Base-by-base conservation (phyloP, 352 stramenopile species). In the Hyaloperonospora brassicae region DNA sequence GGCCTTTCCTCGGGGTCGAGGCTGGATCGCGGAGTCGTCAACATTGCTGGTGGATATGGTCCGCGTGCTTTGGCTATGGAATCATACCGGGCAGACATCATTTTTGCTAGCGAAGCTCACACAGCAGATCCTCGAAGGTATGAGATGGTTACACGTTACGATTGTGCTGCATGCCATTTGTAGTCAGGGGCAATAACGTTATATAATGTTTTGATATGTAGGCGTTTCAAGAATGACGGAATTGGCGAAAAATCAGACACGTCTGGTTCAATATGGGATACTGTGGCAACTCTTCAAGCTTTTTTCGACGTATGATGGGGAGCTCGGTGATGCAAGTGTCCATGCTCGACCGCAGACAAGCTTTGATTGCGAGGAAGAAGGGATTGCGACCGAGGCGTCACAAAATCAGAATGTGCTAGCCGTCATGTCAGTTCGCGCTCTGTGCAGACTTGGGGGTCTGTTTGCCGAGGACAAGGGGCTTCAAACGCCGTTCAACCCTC, bases 101-200 rank as follows among this genome's bases (percentile, higher is more conserved):
- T 75, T 86, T 23, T 56, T 77, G 4, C 22, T 90, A 25, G 84
- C 72, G 4, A 87, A 89, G 54, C 75, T 87, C 27, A 65, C 65
- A 2, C 75, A 88, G 36, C 81, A 92, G 62, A 68, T 81, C 34
- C 75, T 94, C 22, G 80, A 90, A 81, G 72, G 80, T 90, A 66
- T 14, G 56, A 5, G 24, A 8, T 46, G 13, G 1, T 61, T 9
- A 17, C 10, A 8, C 17, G 36, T 35, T 31, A 21, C n/a, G 17
- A 47, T 38, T 55, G 43, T 43, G 22, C 43, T 50, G 44, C 27
- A n/a, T 34, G 14, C 11, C 25, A n/a, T 23, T n/a, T n/a, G n/a
- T n/a, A n/a, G n/a, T n/a, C n/a, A 8, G 42, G 9, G 31, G 22
- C 13, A 43, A 31, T 47, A 30, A 64, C 38, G 46, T 45, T 46